phyloP scores from a whole-genome alignment of 768 basidiomycete species.

The Pleurotus tuber-regium region DNA sequence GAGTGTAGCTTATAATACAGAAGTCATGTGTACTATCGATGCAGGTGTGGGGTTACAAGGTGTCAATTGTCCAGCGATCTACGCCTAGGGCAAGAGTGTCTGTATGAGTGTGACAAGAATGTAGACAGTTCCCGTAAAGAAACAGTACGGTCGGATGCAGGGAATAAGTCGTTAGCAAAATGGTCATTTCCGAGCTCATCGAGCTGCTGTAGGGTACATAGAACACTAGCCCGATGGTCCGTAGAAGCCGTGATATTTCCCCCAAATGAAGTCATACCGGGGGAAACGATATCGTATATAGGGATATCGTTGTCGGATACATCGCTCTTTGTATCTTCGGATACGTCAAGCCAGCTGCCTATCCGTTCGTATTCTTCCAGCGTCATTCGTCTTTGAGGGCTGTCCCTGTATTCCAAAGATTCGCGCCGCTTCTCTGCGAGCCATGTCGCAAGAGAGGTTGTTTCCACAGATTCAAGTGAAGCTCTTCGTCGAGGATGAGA shows the following conservation, averaged over 20 bases:
- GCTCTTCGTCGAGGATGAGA: conserved; percentile 15
- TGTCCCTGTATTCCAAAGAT: conserved; percentile 24
- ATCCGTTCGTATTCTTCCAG: conserved; percentile 45
- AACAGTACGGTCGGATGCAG: background rate
- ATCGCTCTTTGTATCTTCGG: background rate
- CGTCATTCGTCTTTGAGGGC: conserved; percentile 31
- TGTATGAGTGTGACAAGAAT: background rate
- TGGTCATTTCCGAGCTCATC: background rate
- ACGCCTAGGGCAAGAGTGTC: background rate
- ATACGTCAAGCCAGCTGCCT: conserved; percentile 46
- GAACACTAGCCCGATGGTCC: conserved; percentile 2
- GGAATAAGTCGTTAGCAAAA: background rate
- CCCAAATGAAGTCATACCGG: background rate
- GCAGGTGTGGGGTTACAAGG: background rate
- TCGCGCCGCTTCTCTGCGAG: conserved; percentile 36
- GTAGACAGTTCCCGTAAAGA: background rate
- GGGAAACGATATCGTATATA: conserved; percentile 1
- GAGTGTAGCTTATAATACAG: background rate
- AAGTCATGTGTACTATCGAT: background rate
- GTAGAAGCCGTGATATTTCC: background rate
- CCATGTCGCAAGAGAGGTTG: conserved; percentile 26
- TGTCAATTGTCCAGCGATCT: background rate
- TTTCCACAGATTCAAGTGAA: conserved; percentile 23
- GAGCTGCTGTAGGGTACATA: conserved; percentile 1
- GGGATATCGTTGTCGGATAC: background rate